Percentiles rank a stretch among this genome's conserved stretches.
These are phyloP conservation scores for Ascodesmis nigricans DNA, from an alignment of 495 filamentous ascomycete species.

Conservation along the genomic window DNA sequence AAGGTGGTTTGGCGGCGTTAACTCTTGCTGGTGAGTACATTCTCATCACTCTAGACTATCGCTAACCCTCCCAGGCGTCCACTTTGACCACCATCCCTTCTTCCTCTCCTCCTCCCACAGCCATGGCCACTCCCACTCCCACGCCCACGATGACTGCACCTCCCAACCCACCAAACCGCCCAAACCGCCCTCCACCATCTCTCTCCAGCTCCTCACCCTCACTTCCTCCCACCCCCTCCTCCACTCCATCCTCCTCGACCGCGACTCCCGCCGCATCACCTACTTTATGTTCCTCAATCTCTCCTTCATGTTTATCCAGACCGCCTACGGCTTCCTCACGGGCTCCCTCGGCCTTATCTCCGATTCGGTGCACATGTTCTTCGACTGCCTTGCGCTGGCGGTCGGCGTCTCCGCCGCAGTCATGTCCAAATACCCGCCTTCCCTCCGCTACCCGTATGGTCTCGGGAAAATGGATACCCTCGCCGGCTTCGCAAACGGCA, in stretches of 20 bases:
- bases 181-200: not conserved
- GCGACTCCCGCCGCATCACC: constrained; percentile 86
- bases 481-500: constrained; percentile 87
- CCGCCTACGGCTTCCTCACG: constrained; percentile 77
- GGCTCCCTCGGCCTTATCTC: constrained; percentile 84
- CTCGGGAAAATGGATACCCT: constrained; percentile 94
- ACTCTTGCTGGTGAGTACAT: constrained; percentile 8
- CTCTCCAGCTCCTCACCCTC: constrained; percentile 20
- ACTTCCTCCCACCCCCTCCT: constrained; percentile 53
- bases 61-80: constrained; percentile 3
- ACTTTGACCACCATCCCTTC: constrained; percentile 6
- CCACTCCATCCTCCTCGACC: constrained; percentile 68
- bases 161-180: not conserved
- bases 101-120: constrained; percentile 6
- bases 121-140: constrained; percentile 21
- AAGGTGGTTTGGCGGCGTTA: constrained; percentile 8
- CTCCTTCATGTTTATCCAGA: constrained; percentile 81
- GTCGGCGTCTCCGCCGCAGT: constrained; percentile 89
- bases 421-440: constrained; percentile 92
- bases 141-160: constrained; percentile 9
- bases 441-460: constrained; percentile 70
- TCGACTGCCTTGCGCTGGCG: constrained; percentile 81
- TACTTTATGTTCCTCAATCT: constrained; percentile 96
- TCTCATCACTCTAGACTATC: not conserved
- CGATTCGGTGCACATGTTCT: constrained; percentile 99